Conservation (phyloP, 208 protist genomes). For the Crithidia thermophila region DNA sequence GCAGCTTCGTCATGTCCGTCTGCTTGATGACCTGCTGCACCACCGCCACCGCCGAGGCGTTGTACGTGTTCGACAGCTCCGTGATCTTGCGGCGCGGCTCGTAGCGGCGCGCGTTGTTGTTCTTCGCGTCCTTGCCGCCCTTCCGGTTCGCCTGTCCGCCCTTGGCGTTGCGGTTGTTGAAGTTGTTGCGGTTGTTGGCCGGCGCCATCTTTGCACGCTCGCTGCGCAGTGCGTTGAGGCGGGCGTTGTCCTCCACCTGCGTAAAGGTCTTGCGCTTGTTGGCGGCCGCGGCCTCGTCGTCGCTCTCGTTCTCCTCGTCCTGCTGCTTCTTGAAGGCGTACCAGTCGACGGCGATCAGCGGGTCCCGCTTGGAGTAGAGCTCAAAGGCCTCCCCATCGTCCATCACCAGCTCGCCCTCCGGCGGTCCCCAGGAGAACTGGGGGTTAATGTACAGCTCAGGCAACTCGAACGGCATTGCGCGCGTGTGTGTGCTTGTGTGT, state of each 20-base stretch:
- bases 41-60: constrained; percentile 30
- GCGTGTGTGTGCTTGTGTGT: background rate
- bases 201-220: constrained; percentile 40
- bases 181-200: constrained; percentile 29
- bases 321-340: constrained; percentile 32
- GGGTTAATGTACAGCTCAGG: constrained; percentile 76
- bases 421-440: constrained; percentile 82
- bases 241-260: constrained; percentile 69
- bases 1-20: constrained; percentile 51
- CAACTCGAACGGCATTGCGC: constrained; percentile 74
- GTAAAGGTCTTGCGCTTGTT: constrained; percentile 53
- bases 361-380: constrained; percentile 72
- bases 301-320: constrained; percentile 29
- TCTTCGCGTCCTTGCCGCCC: constrained; percentile 25
- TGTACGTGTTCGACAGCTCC: constrained; percentile 49
- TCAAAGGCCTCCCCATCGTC: constrained; percentile 54
- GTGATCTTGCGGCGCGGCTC: constrained; percentile 40
- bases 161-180: constrained; percentile 28
- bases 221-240: constrained; percentile 68
- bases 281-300: constrained; percentile 32
- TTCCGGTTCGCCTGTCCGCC: constrained; percentile 27
- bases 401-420: constrained; percentile 68
- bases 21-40: constrained; percentile 41
- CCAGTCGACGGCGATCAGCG: constrained; percentile 60
- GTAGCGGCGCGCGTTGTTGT: constrained; percentile 41